phyloP scores from a whole-genome alignment of 2,329 filamentous ascomycete species.

The Neurospora sp. region DNA sequence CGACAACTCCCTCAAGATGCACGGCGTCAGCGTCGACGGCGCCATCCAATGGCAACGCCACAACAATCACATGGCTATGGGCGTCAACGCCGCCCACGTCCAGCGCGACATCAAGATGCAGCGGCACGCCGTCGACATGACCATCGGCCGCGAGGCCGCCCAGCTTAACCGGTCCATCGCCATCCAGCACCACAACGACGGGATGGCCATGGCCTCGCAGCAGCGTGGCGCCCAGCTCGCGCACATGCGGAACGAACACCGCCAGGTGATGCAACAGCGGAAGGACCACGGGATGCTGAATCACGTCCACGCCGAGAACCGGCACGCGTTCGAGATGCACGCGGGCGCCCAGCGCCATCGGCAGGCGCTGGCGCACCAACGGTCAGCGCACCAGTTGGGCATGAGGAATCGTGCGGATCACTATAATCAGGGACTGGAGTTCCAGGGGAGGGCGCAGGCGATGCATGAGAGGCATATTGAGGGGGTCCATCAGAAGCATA shows the following conservation, averaged over 20 bases:
- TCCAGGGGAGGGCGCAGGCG: too few relatives aligned
- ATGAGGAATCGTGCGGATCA: too few relatives aligned
- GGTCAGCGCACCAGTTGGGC: too few relatives aligned
- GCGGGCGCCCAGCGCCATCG: constrained; percentile 2
- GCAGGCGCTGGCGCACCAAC: neutral
- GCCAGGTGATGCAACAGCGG: constrained; percentile 3
- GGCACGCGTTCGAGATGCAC: constrained; percentile 8
- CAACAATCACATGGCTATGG: constrained; percentile 11
- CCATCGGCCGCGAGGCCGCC: constrained; percentile 2
- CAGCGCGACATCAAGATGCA: constrained; percentile 1
- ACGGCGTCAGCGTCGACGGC: constrained; percentile 8
- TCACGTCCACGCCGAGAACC: neutral
- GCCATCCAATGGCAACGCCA: constrained; percentile 12
- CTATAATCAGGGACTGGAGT: too few relatives aligned
- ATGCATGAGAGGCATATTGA: too few relatives aligned
- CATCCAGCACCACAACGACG: neutral
- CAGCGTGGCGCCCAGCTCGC: constrained; percentile 8
- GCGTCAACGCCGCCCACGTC: constrained; percentile 3
- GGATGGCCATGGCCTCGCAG: constrained; percentile 1
- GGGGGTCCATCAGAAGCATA: too few relatives aligned
- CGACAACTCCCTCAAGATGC: constrained; percentile 8
- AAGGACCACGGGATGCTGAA: neutral
- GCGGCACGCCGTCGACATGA: constrained; percentile 1
- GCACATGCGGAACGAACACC: constrained; percentile 8
- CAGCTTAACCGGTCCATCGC: constrained; percentile 5